Percentiles rank a stretch among this genome's conserved stretches.
phyloP scores from a whole-genome alignment of 1,284 basidiomycete genomes.

The Melampsora occidentalis region DNA sequence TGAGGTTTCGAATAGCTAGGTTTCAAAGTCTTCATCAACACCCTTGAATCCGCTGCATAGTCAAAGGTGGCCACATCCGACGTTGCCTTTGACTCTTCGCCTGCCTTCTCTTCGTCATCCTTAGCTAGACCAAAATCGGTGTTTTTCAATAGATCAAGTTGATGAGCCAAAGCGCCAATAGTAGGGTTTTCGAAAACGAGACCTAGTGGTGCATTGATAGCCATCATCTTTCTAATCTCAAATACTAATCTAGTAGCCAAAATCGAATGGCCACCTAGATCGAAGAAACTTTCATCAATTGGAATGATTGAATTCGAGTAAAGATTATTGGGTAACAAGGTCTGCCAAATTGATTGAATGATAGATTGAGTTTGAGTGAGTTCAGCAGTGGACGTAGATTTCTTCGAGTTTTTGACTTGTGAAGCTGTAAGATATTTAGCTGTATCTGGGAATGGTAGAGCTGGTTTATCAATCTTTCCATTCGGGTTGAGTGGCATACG shows the following conservation, averaged over 20 bases:
- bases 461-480: conserved; percentile 98
- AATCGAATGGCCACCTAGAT: conserved; percentile 97
- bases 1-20: conserved; percentile 62
- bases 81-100: conserved; percentile 50
- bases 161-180: conserved; percentile 72
- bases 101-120: conserved; percentile 51
- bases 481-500: conserved; percentile 99
- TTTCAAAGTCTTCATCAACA: conserved; percentile 64
- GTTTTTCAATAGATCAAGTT: conserved; percentile 73
- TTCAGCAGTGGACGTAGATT: conserved; percentile 50
- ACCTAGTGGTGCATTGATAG: conserved; percentile 85
- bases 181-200: conserved; percentile 91
- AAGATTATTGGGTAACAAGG: conserved; percentile 76
- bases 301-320: conserved; percentile 63
- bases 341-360: conserved; percentile 77
- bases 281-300: conserved; percentile 94
- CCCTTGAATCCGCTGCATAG: conserved; percentile 78
- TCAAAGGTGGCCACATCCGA: conserved; percentile 54
- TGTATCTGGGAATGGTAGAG: conserved; percentile 97
- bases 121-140: conserved; percentile 74
- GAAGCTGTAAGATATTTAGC: conserved; percentile 64
- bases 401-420: conserved; percentile 47
- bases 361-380: conserved; percentile 72
- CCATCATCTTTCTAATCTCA: conserved; percentile 88
- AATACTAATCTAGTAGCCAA: conserved; percentile 95